Base-by-base conservation (phyloP, 1,284 basidiomycete species). In the Lignosus rhinocerotis region DNA sequence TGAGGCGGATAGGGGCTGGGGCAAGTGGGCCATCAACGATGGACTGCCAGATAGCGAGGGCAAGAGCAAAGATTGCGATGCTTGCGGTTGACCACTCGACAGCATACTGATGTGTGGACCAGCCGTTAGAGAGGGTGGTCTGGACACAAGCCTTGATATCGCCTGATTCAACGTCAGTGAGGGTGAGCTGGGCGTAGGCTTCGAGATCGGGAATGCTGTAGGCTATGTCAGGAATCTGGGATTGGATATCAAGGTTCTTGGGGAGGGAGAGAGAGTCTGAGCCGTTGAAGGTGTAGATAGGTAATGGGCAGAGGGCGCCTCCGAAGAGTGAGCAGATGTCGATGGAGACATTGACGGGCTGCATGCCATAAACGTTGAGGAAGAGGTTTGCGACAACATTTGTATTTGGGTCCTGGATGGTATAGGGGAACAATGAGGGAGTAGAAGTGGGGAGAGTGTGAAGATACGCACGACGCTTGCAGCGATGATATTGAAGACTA, bases 181-280 rank as follows among this genome's bases (percentile, higher is more conserved):
- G 81, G 9, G 87, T 84, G 52, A 99, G 77, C 62, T 93, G 91
- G 0, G 87, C 94, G 64, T 88, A 94, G 1, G 92, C 94, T 72
- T 98, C 94, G 14, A 98, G 80, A 72, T 98, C 91, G 9, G 96
- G 96, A 25, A 99, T 90, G 21, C 79, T 80, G 73, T 89, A 99
- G 0, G 91, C 94, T 59, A 97, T 91, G 14, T 72, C 71, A 0
- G 96, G 95, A 14, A 98, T 80, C 55, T 79, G 73, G 42, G 76
- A 72, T 17, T 78, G 70, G 53, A 89, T 73, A 51, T 80, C 79
- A 50, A 90, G 67, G 6, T 78, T 79, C 32, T 79, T 70, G 0
- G 93, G 92, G 1, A 98, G 79, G 1, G 84, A 79, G 59, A 95
- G 80, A 5, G 88, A 84, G 64, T 93, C 92, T 11, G 85, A 83